Conservation (phyloP, 2,329 filamentous ascomycete species). For the Dothiorella sarmentorum region DNA sequence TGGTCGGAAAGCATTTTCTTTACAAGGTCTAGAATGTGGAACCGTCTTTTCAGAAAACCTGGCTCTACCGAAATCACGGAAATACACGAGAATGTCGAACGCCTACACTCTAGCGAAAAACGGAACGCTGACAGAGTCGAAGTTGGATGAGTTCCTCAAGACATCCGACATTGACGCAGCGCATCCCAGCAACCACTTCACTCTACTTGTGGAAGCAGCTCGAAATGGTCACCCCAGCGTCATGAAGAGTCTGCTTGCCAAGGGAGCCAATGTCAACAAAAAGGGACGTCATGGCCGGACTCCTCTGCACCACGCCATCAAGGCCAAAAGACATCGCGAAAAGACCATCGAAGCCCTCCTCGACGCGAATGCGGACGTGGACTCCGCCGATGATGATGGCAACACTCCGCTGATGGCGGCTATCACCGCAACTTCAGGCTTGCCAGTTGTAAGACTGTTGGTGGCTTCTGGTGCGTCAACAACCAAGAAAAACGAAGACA, state of each 20-base stretch:
- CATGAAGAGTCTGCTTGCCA: background rate
- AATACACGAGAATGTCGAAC: background rate
- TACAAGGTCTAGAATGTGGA: too few species aligned
- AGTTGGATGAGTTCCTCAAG: background rate
- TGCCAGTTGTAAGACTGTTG: background rate
- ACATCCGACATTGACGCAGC: background rate
- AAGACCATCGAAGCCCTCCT: background rate
- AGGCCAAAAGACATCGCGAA: background rate
- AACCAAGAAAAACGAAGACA: background rate
- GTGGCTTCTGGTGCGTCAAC: background rate
- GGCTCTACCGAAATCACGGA: too few species aligned
- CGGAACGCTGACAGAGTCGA: background rate
- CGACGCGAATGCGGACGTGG: background rate
- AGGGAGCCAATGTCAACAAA: background rate
- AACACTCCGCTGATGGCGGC: background rate
- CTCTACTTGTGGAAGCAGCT: background rate
- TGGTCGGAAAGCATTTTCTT: too few species aligned
- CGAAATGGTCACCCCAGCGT: background rate
- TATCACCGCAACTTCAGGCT: background rate
- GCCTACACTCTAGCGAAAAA: background rate
- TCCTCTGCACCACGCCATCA: background rate
- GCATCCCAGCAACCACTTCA: background rate
- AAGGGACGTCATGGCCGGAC: background rate
- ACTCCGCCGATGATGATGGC: background rate
- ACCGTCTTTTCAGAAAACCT: too few species aligned